Conservation (phyloP, 805 yeast species). For the Wickerhamiella australiensis region DNA sequence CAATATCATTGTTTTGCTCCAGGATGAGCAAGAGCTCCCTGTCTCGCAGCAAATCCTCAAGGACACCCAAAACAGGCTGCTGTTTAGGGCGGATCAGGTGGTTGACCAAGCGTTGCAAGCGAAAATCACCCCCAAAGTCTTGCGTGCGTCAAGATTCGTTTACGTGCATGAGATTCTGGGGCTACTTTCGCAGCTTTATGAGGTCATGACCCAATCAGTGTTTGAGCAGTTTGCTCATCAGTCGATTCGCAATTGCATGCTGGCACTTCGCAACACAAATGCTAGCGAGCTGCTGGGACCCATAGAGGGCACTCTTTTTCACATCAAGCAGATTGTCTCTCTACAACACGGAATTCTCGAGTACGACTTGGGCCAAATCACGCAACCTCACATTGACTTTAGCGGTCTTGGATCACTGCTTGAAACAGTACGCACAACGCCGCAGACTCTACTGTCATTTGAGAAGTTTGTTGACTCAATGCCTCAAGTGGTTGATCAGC, state of each 20-base stretch:
- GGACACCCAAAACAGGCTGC: conserved; percentile 68
- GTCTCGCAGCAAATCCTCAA: conserved; percentile 59
- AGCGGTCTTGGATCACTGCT: conserved; percentile 56
- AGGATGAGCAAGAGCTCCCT: conserved; percentile 32
- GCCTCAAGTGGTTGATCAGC: conserved; percentile 68
- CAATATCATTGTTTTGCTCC: conserved; percentile 36
- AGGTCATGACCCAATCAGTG: conserved; percentile 56
- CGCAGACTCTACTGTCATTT: conserved; percentile 24
- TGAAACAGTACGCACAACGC: conserved; percentile 18
- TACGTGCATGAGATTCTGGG: conserved; percentile 38
- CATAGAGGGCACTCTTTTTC: conserved; percentile 50
- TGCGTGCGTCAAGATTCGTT: conserved; percentile 25
- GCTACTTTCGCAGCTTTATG: conserved; percentile 65
- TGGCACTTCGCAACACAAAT: conserved; percentile 30
- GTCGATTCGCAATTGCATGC: conserved; percentile 67
- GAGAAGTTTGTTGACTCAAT: conserved; percentile 55
- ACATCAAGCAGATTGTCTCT: conserved; percentile 58
- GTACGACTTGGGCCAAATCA: conserved; percentile 67
- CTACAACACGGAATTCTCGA: conserved; percentile 56
- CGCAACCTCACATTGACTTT: conserved; percentile 65
- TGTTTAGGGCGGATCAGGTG: conserved; percentile 63
- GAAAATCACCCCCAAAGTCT: conserved; percentile 55
- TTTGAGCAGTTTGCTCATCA: conserved; percentile 86
- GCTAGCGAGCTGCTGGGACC: conserved; percentile 33
- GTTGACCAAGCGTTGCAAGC: conserved; percentile 55